Percentiles rank a stretch among this genome's conserved stretches.
These are phyloP conservation scores for Chaetomiaceae sp. DNA, from an alignment of 2,329 filamentous ascomycete species.

Conservation along the genomic window DNA sequence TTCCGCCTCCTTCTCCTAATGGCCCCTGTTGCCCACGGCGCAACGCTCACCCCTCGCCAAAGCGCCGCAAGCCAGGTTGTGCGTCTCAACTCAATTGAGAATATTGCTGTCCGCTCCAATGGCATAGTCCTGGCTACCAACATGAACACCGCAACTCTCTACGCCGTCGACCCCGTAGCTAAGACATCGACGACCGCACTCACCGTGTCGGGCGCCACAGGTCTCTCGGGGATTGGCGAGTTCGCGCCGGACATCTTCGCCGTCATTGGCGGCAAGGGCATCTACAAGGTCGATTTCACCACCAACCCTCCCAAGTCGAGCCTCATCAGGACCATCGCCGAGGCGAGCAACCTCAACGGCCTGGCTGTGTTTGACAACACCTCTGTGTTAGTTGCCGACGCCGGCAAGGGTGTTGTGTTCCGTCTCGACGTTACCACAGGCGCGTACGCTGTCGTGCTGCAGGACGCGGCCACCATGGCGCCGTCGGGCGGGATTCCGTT, in stretches of 20 bases:
- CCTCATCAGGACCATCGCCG: slow-evolving; percentile 27
- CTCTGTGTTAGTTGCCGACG: slow-evolving; percentile 29
- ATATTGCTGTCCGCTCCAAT: slow-evolving; percentile 28
- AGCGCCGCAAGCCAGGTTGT: slow-evolving; percentile 23
- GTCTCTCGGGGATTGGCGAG: slow-evolving; percentile 30
- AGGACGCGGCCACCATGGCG: slow-evolving; percentile 28
- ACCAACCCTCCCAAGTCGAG: slow-evolving; percentile 18
- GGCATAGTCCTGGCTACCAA: slow-evolving; percentile 30
- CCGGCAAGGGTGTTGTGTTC: slow-evolving; percentile 27
- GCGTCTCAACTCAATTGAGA: slow-evolving; percentile 27
- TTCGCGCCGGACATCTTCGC: slow-evolving; percentile 27
- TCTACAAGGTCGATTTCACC: slow-evolving; percentile 30
- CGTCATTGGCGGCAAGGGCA: slow-evolving; percentile 28
- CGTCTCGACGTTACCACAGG: slow-evolving; percentile 26
- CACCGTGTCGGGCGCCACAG: slow-evolving; percentile 24
- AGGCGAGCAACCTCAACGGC: slow-evolving; percentile 29
- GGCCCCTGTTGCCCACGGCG: slow-evolving; percentile 9
- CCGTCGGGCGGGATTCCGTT: slow-evolving; percentile 29
- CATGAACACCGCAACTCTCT: slow-evolving; percentile 30
- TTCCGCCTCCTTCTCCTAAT: slow-evolving; percentile 15
- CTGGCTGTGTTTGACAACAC: slow-evolving; percentile 28
- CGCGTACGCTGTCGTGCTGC: slow-evolving; percentile 22
- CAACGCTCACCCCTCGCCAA: slow-evolving; percentile 23
- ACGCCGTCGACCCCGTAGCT: slow-evolving; percentile 24
- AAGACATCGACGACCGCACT: slow-evolving; percentile 28